Evolutionary conservation across 805 yeast genomes (phyloP), one percentile per base, ranked within the genome.

Genomic region (Hanseniaspora taiwanica): DNA sequence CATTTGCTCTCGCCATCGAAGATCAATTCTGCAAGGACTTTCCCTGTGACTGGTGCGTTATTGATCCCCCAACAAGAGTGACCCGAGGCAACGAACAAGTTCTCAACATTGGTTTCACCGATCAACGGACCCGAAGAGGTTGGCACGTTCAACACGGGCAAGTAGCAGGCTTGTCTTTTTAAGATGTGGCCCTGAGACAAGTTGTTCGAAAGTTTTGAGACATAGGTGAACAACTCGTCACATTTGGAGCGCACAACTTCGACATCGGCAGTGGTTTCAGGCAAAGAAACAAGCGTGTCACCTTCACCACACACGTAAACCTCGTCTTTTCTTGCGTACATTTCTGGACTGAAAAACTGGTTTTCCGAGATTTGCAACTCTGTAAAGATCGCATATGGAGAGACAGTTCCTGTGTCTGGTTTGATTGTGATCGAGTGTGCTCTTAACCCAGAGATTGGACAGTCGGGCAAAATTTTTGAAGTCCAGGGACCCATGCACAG

Each of bases 11-110:
- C 75, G 10, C 96, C 97, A 38, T 89, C 96, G 35, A 89, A 59
- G 36, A 89, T 59, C 40, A 89, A 53, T 61, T 89, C 97, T 47
- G 94, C 77, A 78, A 89, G 71, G 29, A 91, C 70, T 54, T 84
- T 76, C n/a, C 98, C 98, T 0, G 96, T 87, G 3, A 82, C 96
- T 1, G 96, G 96, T 0, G 96, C 96, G 59, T 91, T 89, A 63
- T 89, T 91, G 46, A 89, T 91, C 18, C 98, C 98, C 98, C 98
- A 89, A 62, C 97, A 91, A 13, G 95, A 81, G 60, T 89, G 98
- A 0, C 97, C 98, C 13, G 89, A 74, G 2, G 96, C 95, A 42
- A 89, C 59, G 50, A 65, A 81, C 45, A 89, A 64, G 44, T 78
- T 77, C 18, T 72, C 74, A 6, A 87, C 93, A 52, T 86, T 86